Evolutionary conservation across 257 asterid genomes (phyloP).

Genomic region (Eucommia ulmoides): DNA sequence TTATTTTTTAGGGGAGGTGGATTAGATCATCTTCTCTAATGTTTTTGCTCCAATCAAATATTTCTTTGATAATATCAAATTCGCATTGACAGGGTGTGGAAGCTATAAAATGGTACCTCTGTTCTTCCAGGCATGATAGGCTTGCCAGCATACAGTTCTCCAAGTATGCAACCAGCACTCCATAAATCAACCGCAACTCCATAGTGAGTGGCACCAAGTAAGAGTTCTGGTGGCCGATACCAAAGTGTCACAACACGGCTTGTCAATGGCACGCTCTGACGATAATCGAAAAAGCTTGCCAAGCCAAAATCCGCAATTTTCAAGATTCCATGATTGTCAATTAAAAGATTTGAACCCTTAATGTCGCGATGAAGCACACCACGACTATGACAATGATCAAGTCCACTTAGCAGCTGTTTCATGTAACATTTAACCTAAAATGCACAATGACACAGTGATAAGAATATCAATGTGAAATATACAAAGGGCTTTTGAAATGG

Average conservation of each 20-base stretch:
- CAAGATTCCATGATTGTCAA: conserved; percentile 31
- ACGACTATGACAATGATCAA: conserved; percentile 44
- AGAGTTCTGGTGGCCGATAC: conserved; percentile 65
- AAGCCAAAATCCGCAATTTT: conserved; percentile 65
- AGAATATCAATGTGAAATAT: neutral
- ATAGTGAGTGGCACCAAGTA: conserved; percentile 46
- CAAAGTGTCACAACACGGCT: conserved; percentile 54
- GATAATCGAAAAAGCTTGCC: conserved; percentile 27
- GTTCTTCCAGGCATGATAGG: conserved; percentile 55
- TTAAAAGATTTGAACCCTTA: too few species aligned
- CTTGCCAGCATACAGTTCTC: conserved; percentile 48
- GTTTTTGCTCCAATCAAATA: too few species aligned
- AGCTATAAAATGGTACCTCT: conserved; percentile 25
- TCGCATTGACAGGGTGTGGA: neutral
- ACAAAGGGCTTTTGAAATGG: neutral
- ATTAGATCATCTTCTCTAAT: too few species aligned
- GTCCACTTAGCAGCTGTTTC: conserved; percentile 42
- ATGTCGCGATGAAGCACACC: conserved; percentile 49
- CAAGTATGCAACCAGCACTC: conserved; percentile 59
- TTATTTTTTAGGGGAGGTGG: too few species aligned
- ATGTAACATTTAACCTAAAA: conserved; percentile 42
- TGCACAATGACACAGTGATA: neutral
- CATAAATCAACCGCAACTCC: conserved; percentile 50
- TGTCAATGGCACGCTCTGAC: conserved; percentile 25
- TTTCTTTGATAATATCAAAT: too few species aligned